Evolutionary conservation across 2,329 filamentous ascomycete genomes (phyloP).

Genomic region (Dactylellina drechsleri): DNA sequence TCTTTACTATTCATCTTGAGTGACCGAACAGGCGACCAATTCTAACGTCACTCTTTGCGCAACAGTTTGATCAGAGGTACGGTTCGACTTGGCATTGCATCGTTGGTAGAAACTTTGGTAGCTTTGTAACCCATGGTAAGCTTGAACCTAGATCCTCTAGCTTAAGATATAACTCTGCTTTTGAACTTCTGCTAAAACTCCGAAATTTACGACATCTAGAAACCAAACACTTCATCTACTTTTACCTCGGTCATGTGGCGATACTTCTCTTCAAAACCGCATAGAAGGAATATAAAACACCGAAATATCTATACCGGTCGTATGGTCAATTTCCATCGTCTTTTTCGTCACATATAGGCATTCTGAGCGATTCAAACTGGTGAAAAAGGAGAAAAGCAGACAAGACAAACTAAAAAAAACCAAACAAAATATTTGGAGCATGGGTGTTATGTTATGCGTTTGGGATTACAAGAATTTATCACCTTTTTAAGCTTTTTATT

Average conservation of each 20-base stretch:
- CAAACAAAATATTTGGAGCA: constrained; percentile 25
- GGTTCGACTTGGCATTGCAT: constrained; percentile 99
- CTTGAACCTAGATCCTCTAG: background rate
- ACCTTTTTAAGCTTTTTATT: constrained; percentile 27
- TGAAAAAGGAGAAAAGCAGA: constrained; percentile 34
- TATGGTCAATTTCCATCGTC: constrained; percentile 35
- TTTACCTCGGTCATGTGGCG: constrained; percentile 98
- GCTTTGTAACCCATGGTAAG: constrained; percentile 96
- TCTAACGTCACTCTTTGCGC: constrained; percentile 41
- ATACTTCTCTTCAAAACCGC: constrained; percentile 96
- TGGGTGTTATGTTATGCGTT: constrained; percentile 55
- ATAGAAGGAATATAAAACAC: constrained; percentile 38
- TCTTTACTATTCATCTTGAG: background rate
- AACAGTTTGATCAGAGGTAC: constrained; percentile 93
- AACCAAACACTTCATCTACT: constrained; percentile 99
- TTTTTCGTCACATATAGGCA: constrained; percentile 49
- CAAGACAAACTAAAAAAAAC: too few species aligned
- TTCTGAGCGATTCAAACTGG: constrained; percentile 53
- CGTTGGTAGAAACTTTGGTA: constrained; percentile 97
- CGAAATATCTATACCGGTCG: constrained; percentile 2
- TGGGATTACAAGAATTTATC: constrained; percentile 40
- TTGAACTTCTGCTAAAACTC: background rate
- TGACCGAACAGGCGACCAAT: background rate
- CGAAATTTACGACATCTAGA: constrained; percentile 2
- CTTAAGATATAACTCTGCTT: background rate